Conservation (phyloP, 495 filamentous ascomycete genomes). For the Neurospora sp. region DNA sequence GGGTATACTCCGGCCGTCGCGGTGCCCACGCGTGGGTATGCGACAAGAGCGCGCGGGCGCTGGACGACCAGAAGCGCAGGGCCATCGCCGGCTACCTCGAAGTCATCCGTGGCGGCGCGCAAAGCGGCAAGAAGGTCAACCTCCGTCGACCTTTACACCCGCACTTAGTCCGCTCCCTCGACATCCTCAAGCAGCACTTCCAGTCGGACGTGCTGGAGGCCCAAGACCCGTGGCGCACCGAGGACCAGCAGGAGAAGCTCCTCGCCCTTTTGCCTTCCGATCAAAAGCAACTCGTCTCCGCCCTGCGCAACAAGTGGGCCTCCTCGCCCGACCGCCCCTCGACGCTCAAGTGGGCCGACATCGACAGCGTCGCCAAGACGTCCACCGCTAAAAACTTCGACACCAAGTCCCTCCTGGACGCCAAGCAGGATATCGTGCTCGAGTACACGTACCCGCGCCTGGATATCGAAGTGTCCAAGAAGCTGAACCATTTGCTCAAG, state of each 20-base stretch:
- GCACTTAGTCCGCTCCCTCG: conserved; percentile 76
- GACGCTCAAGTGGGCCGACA: conserved; percentile 81
- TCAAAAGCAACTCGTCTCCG: conserved; percentile 60
- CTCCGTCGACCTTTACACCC: conserved; percentile 80
- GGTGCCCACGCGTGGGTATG: conserved; percentile 99
- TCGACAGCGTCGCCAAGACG: conserved; percentile 70
- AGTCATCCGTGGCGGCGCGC: conserved; percentile 69
- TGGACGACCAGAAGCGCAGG: conserved; percentile 75
- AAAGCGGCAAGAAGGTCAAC: conserved; percentile 82
- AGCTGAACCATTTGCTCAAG: conserved; percentile 94
- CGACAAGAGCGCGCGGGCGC: conserved; percentile 68
- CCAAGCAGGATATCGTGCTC: conserved; percentile 86
- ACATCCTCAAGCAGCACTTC: conserved; percentile 70
- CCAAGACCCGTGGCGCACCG: conserved; percentile 74
- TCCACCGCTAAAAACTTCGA: conserved; percentile 53
- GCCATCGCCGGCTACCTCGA: conserved; percentile 84
- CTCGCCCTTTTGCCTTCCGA: conserved; percentile 57
- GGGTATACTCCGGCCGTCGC: conserved; percentile 95
- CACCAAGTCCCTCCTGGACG: conserved; percentile 59
- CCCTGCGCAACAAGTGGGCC: conserved; percentile 83
- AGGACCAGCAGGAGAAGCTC: conserved; percentile 60
- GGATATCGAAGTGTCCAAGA: conserved; percentile 92
- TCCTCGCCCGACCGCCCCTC: conserved; percentile 66
- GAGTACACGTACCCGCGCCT: conserved; percentile 98
- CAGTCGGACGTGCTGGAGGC: conserved; percentile 64